Evolutionary conservation across 345 rosid species (phyloP), one percentile per base, ranked within the genome.

Genomic region (Gossypium arboreum): DNA sequence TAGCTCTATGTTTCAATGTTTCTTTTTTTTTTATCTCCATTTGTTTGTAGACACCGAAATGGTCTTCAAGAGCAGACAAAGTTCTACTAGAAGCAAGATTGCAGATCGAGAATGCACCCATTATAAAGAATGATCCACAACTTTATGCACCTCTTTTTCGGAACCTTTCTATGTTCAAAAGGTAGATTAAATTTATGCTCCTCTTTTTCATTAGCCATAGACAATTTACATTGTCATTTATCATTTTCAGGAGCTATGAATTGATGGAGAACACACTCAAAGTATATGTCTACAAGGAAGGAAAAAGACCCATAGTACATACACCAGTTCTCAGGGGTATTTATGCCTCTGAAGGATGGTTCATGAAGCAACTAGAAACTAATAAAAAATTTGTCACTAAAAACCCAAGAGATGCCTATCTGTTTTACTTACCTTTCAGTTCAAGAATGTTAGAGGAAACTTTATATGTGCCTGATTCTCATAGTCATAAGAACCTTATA

Each of bases 311-410:
- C 0, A 81, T 94, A 64, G 22, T 92, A 39, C 98, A 94, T 78
- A 79, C 70, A 65, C 91, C 97, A 4, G 78, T 82, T 27, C 90
- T 92, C 29, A 64, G 85, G 81, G 97, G 98, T 56, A 92, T 94
- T 86, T 94, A 94, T 78, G 97, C 98, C 73, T 94, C 98, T 12
- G 98, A 94, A 74, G 98, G 98, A 79, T 94, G 98, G 98, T 94
- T 94, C 79, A 92, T 94, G 98, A 94, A 85, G 87, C 88, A 75
- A 58, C 78, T 94, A 77, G 88, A 91, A 80, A 76, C 87, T 60
- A 88, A 84, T 87, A 87, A 76, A 83, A 85, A 83, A 70, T 89
- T 90, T 81, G 87, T 88, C 74, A 88, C 94, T 0, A 90, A 79
- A 72, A 29, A 84, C 65, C 83, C 94, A 3, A 80, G 85, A 74